Base-by-base conservation (phyloP, 768 basidiomycete genomes). In the Suillus luteus region DNA sequence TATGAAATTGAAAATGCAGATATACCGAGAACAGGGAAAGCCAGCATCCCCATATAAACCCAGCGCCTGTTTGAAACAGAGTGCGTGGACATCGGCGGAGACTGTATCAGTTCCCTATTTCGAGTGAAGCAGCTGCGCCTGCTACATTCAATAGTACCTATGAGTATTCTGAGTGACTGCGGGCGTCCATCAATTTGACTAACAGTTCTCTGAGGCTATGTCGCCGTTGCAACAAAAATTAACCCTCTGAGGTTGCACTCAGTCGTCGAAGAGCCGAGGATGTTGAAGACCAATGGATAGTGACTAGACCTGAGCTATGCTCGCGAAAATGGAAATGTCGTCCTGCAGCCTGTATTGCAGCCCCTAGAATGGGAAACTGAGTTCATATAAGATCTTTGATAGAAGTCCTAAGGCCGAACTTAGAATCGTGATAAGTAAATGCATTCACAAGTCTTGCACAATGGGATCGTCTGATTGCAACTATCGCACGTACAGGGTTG, bases 401-500 rank as follows among this genome's bases (percentile, higher is more conserved):
- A 37, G 55, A 55, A 55, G n/a, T 37, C n/a, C n/a, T 14, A 22
- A 38, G 15, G 8, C 22, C n/a, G 37, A 24, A 55, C 55, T 38
- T 10, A 38, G 35, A 35, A 35, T 55, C 37, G 24, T 38, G 37
- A 55, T 38, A 55, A 35, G 11, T 33, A 17, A 22, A 37, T 22
- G 33, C 19, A 55, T 55, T 22, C 55, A 22, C 35, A 33, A 37
- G 31, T 33, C 31, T 54, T n/a, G 52, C 19, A n/a, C 31, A 54
- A 11, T n/a, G 33, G 19, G 27, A 51, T 8, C 15, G 10, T 54
- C 35, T 12, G 33, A 35, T 54, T 54, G 10, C 19, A 22, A 55
- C 22, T 38, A 55, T 55, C 55, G 37, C 55, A 55, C 55, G 37
- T 55, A 54, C 52, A 54, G 19, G 33, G 33, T n/a, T 54, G 19